Evolutionary conservation across 1,284 basidiomycete genomes (phyloP).

Genomic region (Porphyrellus sp.): DNA sequence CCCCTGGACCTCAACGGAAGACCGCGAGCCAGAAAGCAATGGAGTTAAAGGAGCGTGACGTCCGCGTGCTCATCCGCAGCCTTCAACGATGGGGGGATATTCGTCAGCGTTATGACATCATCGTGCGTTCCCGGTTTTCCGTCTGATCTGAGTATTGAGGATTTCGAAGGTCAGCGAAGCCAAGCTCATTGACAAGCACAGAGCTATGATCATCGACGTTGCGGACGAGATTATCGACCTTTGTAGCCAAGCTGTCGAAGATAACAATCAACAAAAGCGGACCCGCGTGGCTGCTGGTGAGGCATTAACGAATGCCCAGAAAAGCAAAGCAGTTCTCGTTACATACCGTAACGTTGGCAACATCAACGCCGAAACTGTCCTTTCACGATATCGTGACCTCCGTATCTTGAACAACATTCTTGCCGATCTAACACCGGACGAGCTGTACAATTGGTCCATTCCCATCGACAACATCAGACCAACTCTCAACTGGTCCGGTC

Average conservation of each 20-base stretch:
- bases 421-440: constrained; percentile 53
- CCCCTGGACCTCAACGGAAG: constrained; percentile 67
- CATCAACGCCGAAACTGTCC: constrained; percentile 97
- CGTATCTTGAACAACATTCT: constrained; percentile 86
- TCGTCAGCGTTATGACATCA: constrained; percentile 88
- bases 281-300: constrained; percentile 79
- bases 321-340: constrained; percentile 94
- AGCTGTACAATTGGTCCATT: constrained; percentile 80
- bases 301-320: constrained; percentile 79
- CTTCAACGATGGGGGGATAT: constrained; percentile 98
- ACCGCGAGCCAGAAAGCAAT: constrained; percentile 90
- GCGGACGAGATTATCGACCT: constrained; percentile 90
- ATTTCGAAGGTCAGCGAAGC: constrained; percentile 74
- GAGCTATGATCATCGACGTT: constrained; percentile 86
- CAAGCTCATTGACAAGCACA: constrained; percentile 95
- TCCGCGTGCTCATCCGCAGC: constrained; percentile 93
- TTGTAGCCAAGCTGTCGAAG: constrained; percentile 81
- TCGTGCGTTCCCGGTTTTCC: constrained; percentile 53
- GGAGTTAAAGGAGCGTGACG: constrained; percentile 95
- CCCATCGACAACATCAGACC: constrained; percentile 92
- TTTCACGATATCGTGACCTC: constrained; percentile 88
- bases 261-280: constrained; percentile 80
- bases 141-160: constrained; percentile 10
- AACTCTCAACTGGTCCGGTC: constrained; percentile 93
- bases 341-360: constrained; percentile 86